These are phyloP conservation scores for Phaeosphaeria sp. DNA, from an alignment of 2,329 filamentous ascomycete species.

Conservation along the genomic window DNA sequence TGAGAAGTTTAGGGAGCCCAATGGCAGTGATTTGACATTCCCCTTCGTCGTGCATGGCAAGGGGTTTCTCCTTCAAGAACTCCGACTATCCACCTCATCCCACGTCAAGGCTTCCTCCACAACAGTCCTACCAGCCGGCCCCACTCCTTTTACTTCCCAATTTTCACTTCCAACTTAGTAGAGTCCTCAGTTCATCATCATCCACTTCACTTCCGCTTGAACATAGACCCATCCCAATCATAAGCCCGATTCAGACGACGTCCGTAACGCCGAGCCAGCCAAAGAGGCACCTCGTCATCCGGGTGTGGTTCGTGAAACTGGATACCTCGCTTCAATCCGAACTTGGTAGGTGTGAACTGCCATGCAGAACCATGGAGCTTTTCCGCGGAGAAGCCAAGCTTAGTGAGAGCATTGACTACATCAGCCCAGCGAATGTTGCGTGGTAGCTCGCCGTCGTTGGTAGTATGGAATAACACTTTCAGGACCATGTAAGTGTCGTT, in stretches of 20 bases:
- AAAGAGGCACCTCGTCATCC: conserved; percentile 57
- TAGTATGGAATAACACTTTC: too few species aligned
- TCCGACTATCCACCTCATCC: too few species aligned
- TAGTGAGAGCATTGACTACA: too few species aligned
- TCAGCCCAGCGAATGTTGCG: too few species aligned
- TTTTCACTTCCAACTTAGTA: background rate
- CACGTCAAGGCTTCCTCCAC: too few species aligned
- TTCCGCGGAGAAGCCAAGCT: background rate
- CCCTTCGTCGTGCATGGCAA: background rate
- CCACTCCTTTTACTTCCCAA: too few species aligned
- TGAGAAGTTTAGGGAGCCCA: background rate
- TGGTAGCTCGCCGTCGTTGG: too few species aligned
- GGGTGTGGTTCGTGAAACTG: conserved; percentile 68
- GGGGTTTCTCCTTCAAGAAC: background rate
- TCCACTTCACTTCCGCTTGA: background rate
- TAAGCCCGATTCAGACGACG: background rate
- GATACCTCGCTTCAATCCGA: background rate
- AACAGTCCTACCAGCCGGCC: too few species aligned
- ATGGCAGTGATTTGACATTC: too few species aligned
- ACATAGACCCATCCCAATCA: conserved; percentile 1
- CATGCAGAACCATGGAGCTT: background rate
- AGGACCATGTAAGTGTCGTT: too few species aligned
- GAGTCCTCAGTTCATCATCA: background rate
- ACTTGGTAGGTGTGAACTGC: background rate
- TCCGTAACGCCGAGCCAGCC: conserved; percentile 35